Evolutionary conservation across 306 rosid genomes (phyloP).

Genomic region (Casuarina cunninghamiana): DNA sequence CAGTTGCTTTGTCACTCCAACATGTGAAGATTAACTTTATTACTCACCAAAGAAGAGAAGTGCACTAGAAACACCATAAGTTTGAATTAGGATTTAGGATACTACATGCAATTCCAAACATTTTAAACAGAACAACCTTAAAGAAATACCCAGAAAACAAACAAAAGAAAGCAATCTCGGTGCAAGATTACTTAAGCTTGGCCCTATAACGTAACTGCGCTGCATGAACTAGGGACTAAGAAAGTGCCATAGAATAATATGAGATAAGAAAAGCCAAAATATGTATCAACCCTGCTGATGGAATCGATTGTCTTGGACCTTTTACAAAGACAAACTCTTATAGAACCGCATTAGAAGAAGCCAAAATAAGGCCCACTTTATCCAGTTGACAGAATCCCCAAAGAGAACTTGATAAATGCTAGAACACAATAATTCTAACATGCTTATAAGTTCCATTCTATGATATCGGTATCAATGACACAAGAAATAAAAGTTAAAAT

Average conservation of each 20-base stretch:
- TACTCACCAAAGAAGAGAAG: neutral
- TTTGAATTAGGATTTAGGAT: neutral
- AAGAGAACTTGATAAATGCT: neutral
- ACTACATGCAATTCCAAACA: neutral
- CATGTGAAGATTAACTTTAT: neutral
- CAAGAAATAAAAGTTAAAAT: neutral
- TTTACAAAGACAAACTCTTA: neutral
- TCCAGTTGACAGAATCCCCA: neutral
- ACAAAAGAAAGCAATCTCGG: neutral
- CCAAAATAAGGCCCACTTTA: slow-evolving; percentile 3
- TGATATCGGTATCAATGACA: neutral
- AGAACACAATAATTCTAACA: neutral
- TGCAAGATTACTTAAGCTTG: neutral
- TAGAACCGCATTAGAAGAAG: neutral
- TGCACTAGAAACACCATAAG: neutral
- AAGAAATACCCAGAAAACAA: slow-evolving; percentile 2
- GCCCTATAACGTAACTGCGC: slow-evolving; percentile 3
- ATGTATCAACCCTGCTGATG: neutral
- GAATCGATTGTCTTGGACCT: neutral
- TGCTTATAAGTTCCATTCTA: neutral
- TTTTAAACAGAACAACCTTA: slow-evolving; percentile 18
- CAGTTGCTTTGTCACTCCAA: slow-evolving; percentile 1
- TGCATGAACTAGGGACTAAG: neutral
- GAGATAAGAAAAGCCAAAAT: neutral
- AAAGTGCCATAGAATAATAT: neutral